Conservation (phyloP, 2,329 filamentous ascomycete genomes). For the Arthroderma sp. region DNA sequence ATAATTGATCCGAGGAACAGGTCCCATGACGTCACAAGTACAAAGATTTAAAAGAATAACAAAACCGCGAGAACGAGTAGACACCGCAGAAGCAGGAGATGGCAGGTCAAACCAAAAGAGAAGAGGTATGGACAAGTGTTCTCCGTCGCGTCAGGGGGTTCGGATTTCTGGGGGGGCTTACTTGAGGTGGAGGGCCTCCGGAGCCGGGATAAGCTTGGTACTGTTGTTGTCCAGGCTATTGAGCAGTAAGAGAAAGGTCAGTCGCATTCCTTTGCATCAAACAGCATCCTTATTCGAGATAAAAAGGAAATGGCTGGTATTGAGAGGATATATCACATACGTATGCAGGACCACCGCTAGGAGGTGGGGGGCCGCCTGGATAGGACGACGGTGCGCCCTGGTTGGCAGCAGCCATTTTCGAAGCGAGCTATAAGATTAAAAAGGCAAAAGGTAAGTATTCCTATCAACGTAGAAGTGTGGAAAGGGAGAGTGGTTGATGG, state of each 20-base stretch:
- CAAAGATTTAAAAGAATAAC: not conserved
- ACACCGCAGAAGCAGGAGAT: not conserved
- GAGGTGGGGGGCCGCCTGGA: slow-evolving; percentile 19
- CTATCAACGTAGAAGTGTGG: not conserved
- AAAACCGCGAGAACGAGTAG: not conserved
- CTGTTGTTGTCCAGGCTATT: slow-evolving; percentile 16
- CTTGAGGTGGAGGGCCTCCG: slow-evolving; percentile 6
- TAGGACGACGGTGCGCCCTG: slow-evolving; percentile 25
- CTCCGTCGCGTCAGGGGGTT: not conserved
- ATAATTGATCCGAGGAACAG: slow-evolving; percentile 1
- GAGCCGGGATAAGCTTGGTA: slow-evolving; percentile 12
- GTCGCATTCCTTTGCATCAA: not conserved
- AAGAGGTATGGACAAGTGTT: slow-evolving; percentile 15
- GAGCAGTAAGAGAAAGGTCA: slow-evolving; percentile 1
- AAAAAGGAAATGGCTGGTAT: not conserved
- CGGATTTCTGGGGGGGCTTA: not conserved
- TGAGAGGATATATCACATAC: slow-evolving; percentile 34
- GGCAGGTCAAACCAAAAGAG: slow-evolving; percentile 14
- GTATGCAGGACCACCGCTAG: slow-evolving; percentile 35
- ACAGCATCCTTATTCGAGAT: not conserved
- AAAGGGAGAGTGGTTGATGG: not conserved
- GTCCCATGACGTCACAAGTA: slow-evolving; percentile 1
- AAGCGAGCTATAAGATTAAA: slow-evolving; percentile 22
- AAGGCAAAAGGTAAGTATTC: not conserved
- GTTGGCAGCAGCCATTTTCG: slow-evolving; percentile 27